phyloP scores from a whole-genome alignment of 495 filamentous ascomycete species.

The Penicillium mononematosum region DNA sequence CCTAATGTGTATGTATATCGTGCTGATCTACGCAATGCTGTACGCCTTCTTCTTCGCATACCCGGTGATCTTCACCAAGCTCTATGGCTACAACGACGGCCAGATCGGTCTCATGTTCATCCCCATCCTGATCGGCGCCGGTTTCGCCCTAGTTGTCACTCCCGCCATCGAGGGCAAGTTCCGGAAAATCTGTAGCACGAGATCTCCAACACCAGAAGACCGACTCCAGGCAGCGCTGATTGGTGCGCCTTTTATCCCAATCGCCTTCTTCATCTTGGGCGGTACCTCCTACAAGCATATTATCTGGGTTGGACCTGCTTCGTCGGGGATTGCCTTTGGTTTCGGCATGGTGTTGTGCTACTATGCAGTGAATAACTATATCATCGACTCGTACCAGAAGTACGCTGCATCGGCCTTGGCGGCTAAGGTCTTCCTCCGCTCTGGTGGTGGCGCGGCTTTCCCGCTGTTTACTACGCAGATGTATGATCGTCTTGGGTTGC shows the following conservation, averaged over 20 bases:
- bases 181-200: slow-evolving; percentile 19
- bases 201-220: slow-evolving; percentile 36
- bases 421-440: slow-evolving; percentile 36
- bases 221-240: slow-evolving; percentile 36
- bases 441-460: slow-evolving; percentile 42
- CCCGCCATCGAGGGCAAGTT: slow-evolving; percentile 39
- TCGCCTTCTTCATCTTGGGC: slow-evolving; percentile 56
- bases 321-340: slow-evolving; percentile 63
- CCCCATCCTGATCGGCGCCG: slow-evolving; percentile 50
- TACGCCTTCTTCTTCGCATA: slow-evolving; percentile 79
- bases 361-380: slow-evolving; percentile 66
- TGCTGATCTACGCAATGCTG: slow-evolving; percentile 65
- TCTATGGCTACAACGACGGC: slow-evolving; percentile 49
- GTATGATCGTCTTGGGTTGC: slow-evolving; percentile 51
- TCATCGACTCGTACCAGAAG: slow-evolving; percentile 62
- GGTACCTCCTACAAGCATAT: slow-evolving; percentile 60
- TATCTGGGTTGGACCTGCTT: slow-evolving; percentile 63
- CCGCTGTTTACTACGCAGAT: slow-evolving; percentile 52
- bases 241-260: slow-evolving; percentile 37
- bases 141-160: slow-evolving; percentile 48
- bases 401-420: slow-evolving; percentile 38
- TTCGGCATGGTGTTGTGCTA: slow-evolving; percentile 69
- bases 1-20: slow-evolving; percentile 63
- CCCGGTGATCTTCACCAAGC: slow-evolving; percentile 54
- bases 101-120: slow-evolving; percentile 38